These are phyloP conservation scores for Penicillium bialowiezense DNA, from an alignment of 495 filamentous ascomycete genomes.

Conservation along the genomic window DNA sequence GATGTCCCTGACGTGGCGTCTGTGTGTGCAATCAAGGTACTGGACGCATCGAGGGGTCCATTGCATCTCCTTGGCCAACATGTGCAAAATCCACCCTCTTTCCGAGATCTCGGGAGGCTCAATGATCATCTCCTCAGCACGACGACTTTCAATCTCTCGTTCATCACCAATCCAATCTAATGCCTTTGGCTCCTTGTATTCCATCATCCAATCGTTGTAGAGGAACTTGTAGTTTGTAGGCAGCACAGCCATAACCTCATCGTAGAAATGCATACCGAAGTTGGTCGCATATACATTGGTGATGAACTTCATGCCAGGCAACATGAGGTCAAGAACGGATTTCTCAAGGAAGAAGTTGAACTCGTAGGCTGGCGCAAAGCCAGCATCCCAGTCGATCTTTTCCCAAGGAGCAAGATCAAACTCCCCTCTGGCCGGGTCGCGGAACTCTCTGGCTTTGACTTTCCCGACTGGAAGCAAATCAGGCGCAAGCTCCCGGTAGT, in stretches of 20 bases:
- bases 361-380: constrained; percentile 23
- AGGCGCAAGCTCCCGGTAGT: constrained; percentile 41
- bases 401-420: constrained; percentile 47
- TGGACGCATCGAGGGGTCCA: too few species aligned
- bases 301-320: constrained; percentile 75
- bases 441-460: constrained; percentile 41
- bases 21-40: too few species aligned
- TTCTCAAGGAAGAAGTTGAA: constrained; percentile 70
- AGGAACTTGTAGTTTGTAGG: constrained; percentile 59
- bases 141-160: neutral
- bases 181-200: constrained; percentile 56
- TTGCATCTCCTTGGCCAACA: neutral
- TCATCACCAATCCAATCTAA: constrained; percentile 12
- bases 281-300: constrained; percentile 60
- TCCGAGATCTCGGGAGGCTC: neutral
- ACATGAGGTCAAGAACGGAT: constrained; percentile 56
- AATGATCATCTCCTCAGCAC: neutral
- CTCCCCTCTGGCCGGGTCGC: constrained; percentile 32
- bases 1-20: neutral
- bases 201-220: constrained; percentile 68
- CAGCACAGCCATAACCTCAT: constrained; percentile 52
- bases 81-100: neutral
- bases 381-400: constrained; percentile 24
- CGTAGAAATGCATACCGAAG: constrained; percentile 59
- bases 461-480: constrained; percentile 44